phyloP scores from a whole-genome alignment of 257 asterid species.

The Pogostemon cablin region DNA sequence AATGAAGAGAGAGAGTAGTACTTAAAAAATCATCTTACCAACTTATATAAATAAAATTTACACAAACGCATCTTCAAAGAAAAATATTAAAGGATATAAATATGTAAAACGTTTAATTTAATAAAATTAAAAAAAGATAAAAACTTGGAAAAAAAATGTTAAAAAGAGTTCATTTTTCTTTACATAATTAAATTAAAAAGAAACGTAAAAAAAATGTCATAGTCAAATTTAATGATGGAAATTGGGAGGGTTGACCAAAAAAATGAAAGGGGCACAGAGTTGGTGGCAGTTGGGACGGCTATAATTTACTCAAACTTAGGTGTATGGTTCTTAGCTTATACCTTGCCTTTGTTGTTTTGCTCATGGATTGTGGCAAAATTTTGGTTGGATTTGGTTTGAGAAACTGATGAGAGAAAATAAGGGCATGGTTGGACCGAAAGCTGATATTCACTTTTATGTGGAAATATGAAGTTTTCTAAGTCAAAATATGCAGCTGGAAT shows the following conservation, averaged over 20 bases:
- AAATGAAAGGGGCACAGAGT: constrained; percentile 25
- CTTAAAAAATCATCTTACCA: too few relatives aligned
- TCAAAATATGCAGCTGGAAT: constrained; percentile 42
- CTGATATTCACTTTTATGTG: constrained; percentile 6
- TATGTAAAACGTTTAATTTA: too few relatives aligned
- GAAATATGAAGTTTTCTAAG: constrained; percentile 30
- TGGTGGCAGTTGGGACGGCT: constrained; percentile 49
- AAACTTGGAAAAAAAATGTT: too few relatives aligned
- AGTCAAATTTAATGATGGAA: constrained; percentile 4
- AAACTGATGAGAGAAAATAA: background rate
- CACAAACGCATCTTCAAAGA: too few relatives aligned
- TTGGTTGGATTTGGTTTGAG: constrained; percentile 23
- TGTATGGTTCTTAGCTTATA: background rate
- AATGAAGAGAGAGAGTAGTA: too few relatives aligned
- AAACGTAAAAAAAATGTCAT: constrained; percentile 4
- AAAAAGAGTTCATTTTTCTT: too few relatives aligned
- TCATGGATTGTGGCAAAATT: constrained; percentile 14
- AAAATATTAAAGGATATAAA: too few relatives aligned
- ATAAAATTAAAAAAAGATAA: too few relatives aligned
- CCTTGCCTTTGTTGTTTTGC: constrained; percentile 18
- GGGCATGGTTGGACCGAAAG: constrained; percentile 5
- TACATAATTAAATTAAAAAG: background rate
- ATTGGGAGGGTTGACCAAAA: constrained; percentile 42
- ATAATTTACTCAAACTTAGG: constrained; percentile 35
- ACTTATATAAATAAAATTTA: too few relatives aligned